Conservation (phyloP, 1,284 basidiomycete species). For the Agaricales sp. region DNA sequence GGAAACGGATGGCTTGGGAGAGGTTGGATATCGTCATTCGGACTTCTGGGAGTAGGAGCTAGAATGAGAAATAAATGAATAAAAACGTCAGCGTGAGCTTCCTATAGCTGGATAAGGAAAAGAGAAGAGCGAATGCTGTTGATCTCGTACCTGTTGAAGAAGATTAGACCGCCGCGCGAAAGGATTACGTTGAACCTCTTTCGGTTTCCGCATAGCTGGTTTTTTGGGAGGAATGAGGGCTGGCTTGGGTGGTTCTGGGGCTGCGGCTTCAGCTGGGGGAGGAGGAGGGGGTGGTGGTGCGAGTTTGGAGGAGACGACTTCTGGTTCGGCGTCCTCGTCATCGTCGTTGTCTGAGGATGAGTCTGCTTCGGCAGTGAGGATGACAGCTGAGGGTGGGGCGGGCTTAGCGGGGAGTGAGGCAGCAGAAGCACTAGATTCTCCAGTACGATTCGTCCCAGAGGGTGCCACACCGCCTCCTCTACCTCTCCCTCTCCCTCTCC, state of each 20-base stretch:
- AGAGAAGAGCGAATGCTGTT: neutral
- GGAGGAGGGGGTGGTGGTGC: conserved; percentile 10
- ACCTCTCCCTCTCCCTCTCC: conserved; percentile 17
- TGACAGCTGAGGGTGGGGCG: conserved; percentile 1
- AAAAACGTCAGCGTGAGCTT: neutral
- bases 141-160: conserved; percentile 57
- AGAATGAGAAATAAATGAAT: neutral
- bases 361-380: conserved; percentile 11
- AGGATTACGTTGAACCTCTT: conserved; percentile 46
- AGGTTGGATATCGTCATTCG: conserved; percentile 86
- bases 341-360: conserved; percentile 22
- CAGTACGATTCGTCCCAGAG: neutral
- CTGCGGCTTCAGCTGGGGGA: neutral
- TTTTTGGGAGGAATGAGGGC: conserved; percentile 14
- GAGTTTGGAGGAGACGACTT: conserved; percentile 51
- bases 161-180: conserved; percentile 62
- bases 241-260: conserved; percentile 4
- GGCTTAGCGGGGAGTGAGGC: neutral
- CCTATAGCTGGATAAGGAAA: neutral
- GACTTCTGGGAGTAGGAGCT: conserved; percentile 86
- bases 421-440: neutral
- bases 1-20: conserved; percentile 87
- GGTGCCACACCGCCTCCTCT: conserved; percentile 2
- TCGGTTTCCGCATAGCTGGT: conserved; percentile 36
- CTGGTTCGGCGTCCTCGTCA: conserved; percentile 40